phyloP scores from a whole-genome alignment of 1,284 basidiomycete species.

The Ceratobasidium sp. region DNA sequence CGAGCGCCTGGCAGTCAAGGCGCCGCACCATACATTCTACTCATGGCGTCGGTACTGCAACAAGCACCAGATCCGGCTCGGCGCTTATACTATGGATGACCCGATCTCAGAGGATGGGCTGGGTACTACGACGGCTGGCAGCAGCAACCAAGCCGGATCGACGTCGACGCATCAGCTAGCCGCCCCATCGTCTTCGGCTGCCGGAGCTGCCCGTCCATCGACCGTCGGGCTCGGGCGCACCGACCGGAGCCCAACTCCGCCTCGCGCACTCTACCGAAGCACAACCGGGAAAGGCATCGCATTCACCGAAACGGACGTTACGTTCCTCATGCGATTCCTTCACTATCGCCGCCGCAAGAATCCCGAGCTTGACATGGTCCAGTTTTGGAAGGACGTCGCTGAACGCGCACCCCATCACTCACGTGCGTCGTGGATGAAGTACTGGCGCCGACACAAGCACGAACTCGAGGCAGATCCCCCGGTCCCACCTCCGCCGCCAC shows the following conservation, averaged over 20 bases:
- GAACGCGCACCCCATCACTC: constrained; percentile 82
- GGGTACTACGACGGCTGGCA: background rate
- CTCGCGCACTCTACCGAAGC: constrained; percentile 73
- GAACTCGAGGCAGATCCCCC: constrained; percentile 63
- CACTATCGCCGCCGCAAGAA: constrained; percentile 70
- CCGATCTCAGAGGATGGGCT: constrained; percentile 46
- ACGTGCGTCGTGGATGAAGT: constrained; percentile 88
- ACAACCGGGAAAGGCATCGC: constrained; percentile 86
- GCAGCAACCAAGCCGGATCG: background rate
- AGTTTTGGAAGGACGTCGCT: constrained; percentile 84
- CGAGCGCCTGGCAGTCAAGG: constrained; percentile 80
- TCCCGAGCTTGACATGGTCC: constrained; percentile 70
- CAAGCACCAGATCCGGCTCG: constrained; percentile 82
- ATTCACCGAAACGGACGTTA: constrained; percentile 78
- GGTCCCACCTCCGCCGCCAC: constrained; percentile 53
- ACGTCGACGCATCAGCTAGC: constrained; percentile 39
- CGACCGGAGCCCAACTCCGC: constrained; percentile 75
- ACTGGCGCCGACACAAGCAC: constrained; percentile 81
- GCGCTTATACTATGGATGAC: constrained; percentile 75
- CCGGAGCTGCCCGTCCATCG: constrained; percentile 5
- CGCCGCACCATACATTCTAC: constrained; percentile 86
- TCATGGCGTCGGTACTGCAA: constrained; percentile 87
- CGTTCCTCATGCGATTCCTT: constrained; percentile 73
- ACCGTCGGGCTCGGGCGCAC: constrained; percentile 43
- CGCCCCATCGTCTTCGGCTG: constrained; percentile 9